phyloP scores from a whole-genome alignment of 2,329 filamentous ascomycete species.

The Fusarium guadeloupense region DNA sequence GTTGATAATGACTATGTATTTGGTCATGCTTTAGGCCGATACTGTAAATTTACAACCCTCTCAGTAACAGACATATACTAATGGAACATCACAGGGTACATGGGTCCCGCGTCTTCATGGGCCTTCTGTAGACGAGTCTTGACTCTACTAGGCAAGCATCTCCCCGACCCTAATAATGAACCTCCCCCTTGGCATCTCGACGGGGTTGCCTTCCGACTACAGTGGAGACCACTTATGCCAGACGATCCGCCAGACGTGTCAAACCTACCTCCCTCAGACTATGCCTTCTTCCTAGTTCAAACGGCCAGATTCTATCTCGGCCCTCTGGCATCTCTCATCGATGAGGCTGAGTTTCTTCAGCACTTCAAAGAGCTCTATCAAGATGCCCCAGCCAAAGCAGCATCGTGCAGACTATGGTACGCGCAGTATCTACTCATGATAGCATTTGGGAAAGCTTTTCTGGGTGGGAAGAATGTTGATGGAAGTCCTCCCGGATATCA shows the following conservation, averaged over 20 bases:
- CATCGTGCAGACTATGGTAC: constrained; percentile 42
- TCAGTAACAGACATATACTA: neutral
- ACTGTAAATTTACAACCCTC: constrained; percentile 6
- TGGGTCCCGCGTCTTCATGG: constrained; percentile 42
- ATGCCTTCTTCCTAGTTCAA: constrained; percentile 38
- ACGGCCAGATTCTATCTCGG: constrained; percentile 40
- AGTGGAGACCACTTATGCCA: constrained; percentile 30
- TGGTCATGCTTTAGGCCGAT: constrained; percentile 32
- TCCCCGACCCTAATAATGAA: constrained; percentile 36
- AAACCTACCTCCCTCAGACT: constrained; percentile 34
- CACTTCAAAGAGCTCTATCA: constrained; percentile 38
- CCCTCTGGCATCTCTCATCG: constrained; percentile 29
- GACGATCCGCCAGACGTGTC: constrained; percentile 37
- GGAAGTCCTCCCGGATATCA: constrained; percentile 49
- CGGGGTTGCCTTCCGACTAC: constrained; percentile 38
- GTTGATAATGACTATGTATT: constrained; percentile 42
- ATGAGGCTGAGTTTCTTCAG: constrained; percentile 28
- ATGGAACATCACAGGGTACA: constrained; percentile 29
- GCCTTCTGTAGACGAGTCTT: constrained; percentile 40
- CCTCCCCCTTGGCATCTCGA: constrained; percentile 41
- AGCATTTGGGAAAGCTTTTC: constrained; percentile 47
- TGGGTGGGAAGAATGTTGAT: constrained; percentile 38
- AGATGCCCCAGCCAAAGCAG: constrained; percentile 32
- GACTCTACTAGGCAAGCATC: constrained; percentile 37
- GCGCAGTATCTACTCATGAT: constrained; percentile 47